phyloP scores from a whole-genome alignment of 176 grass and related monocot genomes.

The Aegilops longissima region DNA sequence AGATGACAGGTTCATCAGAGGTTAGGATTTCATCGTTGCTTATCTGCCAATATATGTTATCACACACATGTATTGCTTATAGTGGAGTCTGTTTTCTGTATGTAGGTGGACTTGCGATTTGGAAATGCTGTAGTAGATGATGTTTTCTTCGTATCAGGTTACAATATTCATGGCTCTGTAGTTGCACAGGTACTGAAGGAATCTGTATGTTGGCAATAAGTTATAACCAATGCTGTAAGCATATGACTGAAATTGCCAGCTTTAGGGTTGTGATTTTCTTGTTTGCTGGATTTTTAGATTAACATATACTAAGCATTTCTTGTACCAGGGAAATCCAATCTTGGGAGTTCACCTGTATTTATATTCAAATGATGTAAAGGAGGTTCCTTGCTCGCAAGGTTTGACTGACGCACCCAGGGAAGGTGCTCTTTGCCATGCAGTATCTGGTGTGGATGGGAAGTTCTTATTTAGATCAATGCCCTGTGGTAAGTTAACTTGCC shows the following conservation, averaged over 20 bases:
- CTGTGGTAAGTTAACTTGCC: slow-evolving; percentile 68
- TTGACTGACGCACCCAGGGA: slow-evolving; percentile 58
- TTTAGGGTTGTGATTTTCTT: slow-evolving; percentile 16
- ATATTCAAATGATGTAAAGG: slow-evolving; percentile 78
- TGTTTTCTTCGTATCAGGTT: slow-evolving; percentile 87
- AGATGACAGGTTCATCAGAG: slow-evolving; percentile 71
- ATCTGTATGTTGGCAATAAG: slow-evolving; percentile 21
- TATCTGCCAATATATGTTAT: slow-evolving; percentile 20
- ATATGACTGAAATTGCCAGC: background rate
- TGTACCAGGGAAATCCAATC: slow-evolving; percentile 86
- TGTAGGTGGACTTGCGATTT: slow-evolving; percentile 84
- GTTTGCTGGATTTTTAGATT: slow-evolving; percentile 17
- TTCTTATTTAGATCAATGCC: slow-evolving; percentile 85
- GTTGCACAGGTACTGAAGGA: slow-evolving; percentile 76
- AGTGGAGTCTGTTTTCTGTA: slow-evolving; percentile 21
- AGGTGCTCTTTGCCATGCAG: slow-evolving; percentile 84
- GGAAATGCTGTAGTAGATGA: slow-evolving; percentile 79
- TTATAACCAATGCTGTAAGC: slow-evolving; percentile 8
- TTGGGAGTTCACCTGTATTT: slow-evolving; percentile 87
- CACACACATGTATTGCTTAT: slow-evolving; percentile 19
- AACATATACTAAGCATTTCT: slow-evolving; percentile 5
- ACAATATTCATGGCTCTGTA: slow-evolving; percentile 82
- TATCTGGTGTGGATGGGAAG: slow-evolving; percentile 84
- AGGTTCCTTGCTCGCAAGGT: slow-evolving; percentile 67
- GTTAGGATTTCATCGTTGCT: slow-evolving; percentile 42